A percentile compares a stretch with the other conserved stretches of the same genome.
Evolutionary conservation across 2,329 filamentous ascomycete genomes (phyloP).

Genomic region (Elsinoe arachidis): DNA sequence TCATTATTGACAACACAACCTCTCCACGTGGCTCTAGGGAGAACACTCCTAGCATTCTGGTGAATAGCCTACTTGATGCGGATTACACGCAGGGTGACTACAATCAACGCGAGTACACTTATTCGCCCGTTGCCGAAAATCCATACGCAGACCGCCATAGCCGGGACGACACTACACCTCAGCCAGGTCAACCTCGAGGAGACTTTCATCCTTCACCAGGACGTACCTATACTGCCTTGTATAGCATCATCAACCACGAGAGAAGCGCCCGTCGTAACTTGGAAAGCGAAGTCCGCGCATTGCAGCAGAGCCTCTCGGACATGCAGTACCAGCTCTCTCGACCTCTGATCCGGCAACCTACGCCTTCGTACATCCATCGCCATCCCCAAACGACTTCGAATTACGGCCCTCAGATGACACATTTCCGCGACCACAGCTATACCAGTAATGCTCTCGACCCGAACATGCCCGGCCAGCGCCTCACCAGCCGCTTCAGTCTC

Average conservation of each 20-base stretch:
- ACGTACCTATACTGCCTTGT: constrained; percentile 27
- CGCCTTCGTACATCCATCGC: constrained; percentile 18
- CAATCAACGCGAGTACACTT: constrained; percentile 16
- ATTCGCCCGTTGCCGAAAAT: constrained; percentile 20
- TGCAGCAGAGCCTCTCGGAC: constrained; percentile 21
- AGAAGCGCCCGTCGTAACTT: constrained; percentile 28
- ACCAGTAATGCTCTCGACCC: constrained; percentile 16
- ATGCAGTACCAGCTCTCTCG: constrained; percentile 26
- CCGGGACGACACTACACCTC: background rate
- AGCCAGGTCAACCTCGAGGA: background rate
- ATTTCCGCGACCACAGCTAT: constrained; percentile 6
- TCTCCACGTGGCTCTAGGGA: constrained; percentile 15
- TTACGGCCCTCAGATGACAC: constrained; percentile 2
- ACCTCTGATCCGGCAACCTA: constrained; percentile 7
- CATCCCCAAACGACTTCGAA: background rate
- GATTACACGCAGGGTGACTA: constrained; percentile 17
- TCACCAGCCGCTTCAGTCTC: constrained; percentile 11
- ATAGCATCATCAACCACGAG: constrained; percentile 31
- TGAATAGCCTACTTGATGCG: constrained; percentile 24
- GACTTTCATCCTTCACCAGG: constrained; percentile 15
- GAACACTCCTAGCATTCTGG: constrained; percentile 28
- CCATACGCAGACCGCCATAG: constrained; percentile 12
- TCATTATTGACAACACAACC: constrained; percentile 20
- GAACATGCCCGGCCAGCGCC: constrained; percentile 5
- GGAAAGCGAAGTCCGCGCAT: constrained; percentile 19